Percentiles rank a stretch among this genome's conserved stretches.
These are phyloP conservation scores for Venturiaceae sp. DNA, from an alignment of 2,329 filamentous ascomycete genomes.

Conservation along the genomic window DNA sequence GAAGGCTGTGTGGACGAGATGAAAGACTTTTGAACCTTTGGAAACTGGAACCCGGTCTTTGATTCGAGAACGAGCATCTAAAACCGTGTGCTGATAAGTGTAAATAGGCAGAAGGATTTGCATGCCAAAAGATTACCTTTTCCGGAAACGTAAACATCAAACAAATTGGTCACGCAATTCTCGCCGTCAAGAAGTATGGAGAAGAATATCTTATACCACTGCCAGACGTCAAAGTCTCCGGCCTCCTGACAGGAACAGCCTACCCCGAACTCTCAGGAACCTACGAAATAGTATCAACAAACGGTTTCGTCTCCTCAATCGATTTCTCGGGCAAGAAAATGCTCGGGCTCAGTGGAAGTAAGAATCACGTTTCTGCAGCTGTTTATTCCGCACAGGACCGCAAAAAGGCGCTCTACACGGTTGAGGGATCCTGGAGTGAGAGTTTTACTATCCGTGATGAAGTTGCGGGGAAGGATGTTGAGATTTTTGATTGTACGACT, in stretches of 20 bases:
- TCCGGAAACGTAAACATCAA: conserved; percentile 34
- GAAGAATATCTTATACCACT: conserved; percentile 36
- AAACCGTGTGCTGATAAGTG: conserved; percentile 18
- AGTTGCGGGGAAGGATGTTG: conserved; percentile 22
- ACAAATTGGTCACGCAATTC: conserved; percentile 35
- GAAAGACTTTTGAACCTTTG: too few species aligned
- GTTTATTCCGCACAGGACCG: conserved; percentile 25
- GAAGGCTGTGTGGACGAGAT: too few species aligned
- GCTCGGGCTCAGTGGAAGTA: conserved; percentile 28
- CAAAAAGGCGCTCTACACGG: conserved; percentile 24
- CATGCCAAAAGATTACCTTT: conserved; percentile 37
- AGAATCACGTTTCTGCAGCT: conserved; percentile 30
- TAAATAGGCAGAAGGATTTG: conserved; percentile 34
- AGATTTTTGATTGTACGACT: conserved; percentile 23
- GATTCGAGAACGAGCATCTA: too few species aligned
- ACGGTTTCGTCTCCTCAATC: conserved; percentile 30
- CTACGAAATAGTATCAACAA: conserved; percentile 31
- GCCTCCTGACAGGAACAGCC: conserved; percentile 30
- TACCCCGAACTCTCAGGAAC: conserved; percentile 34
- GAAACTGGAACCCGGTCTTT: too few species aligned
- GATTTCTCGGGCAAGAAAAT: conserved; percentile 32
- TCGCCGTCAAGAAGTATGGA: conserved; percentile 32
- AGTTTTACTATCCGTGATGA: conserved; percentile 26
- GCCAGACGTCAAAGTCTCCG: conserved; percentile 35
- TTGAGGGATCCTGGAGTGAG: conserved; percentile 32